Evolutionary conservation across 768 basidiomycete genomes (phyloP).

Genomic region (Phanerodontia chrysosporium): DNA sequence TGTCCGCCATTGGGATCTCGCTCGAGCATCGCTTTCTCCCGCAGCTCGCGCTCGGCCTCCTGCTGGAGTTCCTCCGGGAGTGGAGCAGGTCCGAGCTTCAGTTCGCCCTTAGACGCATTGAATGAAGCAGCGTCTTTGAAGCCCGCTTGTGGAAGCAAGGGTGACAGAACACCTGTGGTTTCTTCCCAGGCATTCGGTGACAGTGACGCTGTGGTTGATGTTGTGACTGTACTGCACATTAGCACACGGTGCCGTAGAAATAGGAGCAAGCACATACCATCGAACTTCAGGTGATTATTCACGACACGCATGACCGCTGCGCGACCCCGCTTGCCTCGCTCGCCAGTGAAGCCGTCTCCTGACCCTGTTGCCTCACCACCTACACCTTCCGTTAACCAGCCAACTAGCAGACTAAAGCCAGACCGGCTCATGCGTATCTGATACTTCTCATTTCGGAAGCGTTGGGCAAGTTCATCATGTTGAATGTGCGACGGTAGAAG

Average conservation of each 20-base stretch:
- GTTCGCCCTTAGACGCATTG: conserved; percentile 67
- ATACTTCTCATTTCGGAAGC: conserved; percentile 90
- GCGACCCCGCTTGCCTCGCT: conserved; percentile 79
- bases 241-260: conserved; percentile 7
- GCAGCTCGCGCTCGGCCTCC: conserved; percentile 75
- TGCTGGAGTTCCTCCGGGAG: conserved; percentile 73
- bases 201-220: conserved; percentile 61
- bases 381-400: conserved; percentile 93
- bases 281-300: conserved; percentile 88
- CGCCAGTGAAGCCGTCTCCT: conserved; percentile 75
- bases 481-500: conserved; percentile 81
- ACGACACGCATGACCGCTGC: conserved; percentile 91
- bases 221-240: conserved; percentile 51
- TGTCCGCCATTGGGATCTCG: conserved; percentile 63
- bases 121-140: conserved; percentile 66
- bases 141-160: conserved; percentile 66
- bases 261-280: conserved; percentile 53
- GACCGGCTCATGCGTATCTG: conserved; percentile 85
- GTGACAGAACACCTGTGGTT: conserved; percentile 77
- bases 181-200: conserved; percentile 76
- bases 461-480: conserved; percentile 75
- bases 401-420: conserved; percentile 86
- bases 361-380: conserved; percentile 81
- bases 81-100: conserved; percentile 85
- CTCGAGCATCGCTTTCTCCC: conserved; percentile 78